A percentile compares a stretch with the other conserved stretches of the same genome.
phyloP scores from a whole-genome alignment of 345 rosid genomes.

The Atalantia buxifolia region DNA sequence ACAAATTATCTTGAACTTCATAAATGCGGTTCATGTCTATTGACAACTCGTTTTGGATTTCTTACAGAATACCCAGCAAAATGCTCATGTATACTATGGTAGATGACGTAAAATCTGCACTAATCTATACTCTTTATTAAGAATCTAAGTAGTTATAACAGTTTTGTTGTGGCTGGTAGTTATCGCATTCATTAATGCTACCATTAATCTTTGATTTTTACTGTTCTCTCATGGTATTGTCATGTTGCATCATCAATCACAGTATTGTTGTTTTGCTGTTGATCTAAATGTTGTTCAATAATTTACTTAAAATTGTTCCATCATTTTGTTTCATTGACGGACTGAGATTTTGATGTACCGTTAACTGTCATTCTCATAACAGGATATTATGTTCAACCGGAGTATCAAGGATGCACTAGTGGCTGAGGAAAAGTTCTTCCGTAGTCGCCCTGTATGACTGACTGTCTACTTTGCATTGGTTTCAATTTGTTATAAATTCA shows the following conservation, averaged over 20 bases:
- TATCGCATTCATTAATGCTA: neutral
- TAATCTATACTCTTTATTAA: neutral
- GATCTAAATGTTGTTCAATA: neutral
- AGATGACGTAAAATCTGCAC: neutral
- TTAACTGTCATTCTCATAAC: constrained; percentile 11
- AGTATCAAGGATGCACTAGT: constrained; percentile 88
- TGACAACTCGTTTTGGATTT: neutral
- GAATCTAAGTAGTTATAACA: neutral
- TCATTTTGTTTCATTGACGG: neutral
- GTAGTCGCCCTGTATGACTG: constrained; percentile 78
- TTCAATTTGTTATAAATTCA: constrained; percentile 8
- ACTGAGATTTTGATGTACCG: constrained; percentile 9
- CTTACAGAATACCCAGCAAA: neutral
- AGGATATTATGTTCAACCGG: constrained; percentile 82
- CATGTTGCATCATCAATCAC: neutral
- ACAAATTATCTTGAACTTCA: neutral
- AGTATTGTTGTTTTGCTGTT: neutral
- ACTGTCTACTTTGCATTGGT: constrained; percentile 7
- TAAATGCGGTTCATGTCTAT: neutral
- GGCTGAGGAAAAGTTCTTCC: constrained; percentile 95
- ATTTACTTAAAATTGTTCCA: neutral
- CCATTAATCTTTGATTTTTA: neutral
- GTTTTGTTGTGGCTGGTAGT: neutral
- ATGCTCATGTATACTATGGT: neutral
- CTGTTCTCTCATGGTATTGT: neutral